Conservation (phyloP, 257 asterid genomes). For the Petunia axillaris region DNA sequence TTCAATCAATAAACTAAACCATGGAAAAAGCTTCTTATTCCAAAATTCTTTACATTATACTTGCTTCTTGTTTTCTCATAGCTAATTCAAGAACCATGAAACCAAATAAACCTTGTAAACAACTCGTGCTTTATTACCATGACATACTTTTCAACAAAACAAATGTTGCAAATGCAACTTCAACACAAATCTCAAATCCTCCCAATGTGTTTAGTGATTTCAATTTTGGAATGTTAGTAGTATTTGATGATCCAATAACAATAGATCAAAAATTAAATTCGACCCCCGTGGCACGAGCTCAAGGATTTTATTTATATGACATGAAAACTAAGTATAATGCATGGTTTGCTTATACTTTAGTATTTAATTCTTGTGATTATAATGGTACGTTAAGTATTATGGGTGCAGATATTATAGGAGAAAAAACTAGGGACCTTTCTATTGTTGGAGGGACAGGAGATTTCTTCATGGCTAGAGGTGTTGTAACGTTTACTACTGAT, state of each 20-base stretch:
- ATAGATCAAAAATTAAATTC: conserved; percentile 47
- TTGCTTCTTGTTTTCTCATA: neutral
- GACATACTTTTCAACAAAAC: conserved; percentile 64
- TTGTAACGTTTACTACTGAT: conserved; percentile 53
- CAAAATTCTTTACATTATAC: conserved; percentile 30
- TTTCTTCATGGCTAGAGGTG: conserved; percentile 70
- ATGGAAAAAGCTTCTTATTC: conserved; percentile 15
- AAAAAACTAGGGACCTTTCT: conserved; percentile 55
- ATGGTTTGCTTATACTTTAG: conserved; percentile 68
- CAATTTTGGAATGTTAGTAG: conserved; percentile 51
- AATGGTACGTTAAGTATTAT: conserved; percentile 57
- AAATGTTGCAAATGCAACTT: conserved; percentile 54
- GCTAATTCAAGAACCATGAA: conserved; percentile 28
- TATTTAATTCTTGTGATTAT: conserved; percentile 53
- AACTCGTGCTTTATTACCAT: conserved; percentile 60
- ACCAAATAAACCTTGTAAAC: conserved; percentile 52
- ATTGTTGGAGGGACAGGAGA: conserved; percentile 73
- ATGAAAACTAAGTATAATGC: conserved; percentile 45
- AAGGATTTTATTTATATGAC: conserved; percentile 68
- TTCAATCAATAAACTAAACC: neutral
- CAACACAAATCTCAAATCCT: conserved; percentile 38
- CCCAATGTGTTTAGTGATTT: conserved; percentile 35
- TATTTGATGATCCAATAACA: conserved; percentile 67
- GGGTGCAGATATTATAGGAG: conserved; percentile 56
- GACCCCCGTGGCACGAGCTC: conserved; percentile 53